A percentile compares a stretch with the other conserved stretches of the same genome.
These are phyloP conservation scores for Lipomyces starkeyi DNA, from an alignment of 805 yeast species.

Conservation along the genomic window DNA sequence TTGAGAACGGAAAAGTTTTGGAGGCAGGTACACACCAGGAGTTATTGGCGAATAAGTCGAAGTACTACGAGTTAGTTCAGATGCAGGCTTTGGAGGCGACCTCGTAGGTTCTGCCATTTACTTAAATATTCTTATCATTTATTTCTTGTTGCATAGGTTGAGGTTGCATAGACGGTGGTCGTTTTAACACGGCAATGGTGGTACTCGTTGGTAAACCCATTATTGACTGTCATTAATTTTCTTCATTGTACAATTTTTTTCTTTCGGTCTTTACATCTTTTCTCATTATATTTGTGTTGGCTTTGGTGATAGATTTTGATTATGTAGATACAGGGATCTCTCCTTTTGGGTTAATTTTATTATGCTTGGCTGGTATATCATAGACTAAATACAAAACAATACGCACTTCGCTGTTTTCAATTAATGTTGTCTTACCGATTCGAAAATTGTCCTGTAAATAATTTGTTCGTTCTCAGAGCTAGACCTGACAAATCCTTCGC, in stretches of 20 bases:
- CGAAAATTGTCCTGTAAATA: no score
- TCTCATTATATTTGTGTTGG: neutral
- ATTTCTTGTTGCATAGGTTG: neutral
- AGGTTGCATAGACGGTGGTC: neutral
- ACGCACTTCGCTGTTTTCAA: no score
- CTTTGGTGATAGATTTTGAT: neutral
- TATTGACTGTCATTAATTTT: neutral
- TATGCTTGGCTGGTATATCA: neutral
- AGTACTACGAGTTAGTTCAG: constrained; percentile 50
- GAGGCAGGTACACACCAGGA: constrained; percentile 64
- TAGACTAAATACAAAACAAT: neutral
- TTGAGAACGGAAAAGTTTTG: constrained; percentile 64
- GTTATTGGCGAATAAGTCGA: constrained; percentile 49
- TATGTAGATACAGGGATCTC: neutral
- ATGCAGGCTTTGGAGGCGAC: constrained; percentile 50
- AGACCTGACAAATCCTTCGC: no score
- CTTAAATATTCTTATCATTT: neutral
- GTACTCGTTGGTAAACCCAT: neutral
- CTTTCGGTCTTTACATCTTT: neutral
- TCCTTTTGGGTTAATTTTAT: no score
- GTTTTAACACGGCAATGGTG: neutral
- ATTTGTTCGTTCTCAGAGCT: no score
- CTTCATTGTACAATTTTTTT: neutral
- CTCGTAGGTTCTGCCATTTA: neutral
- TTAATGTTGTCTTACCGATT: no score